Evolutionary conservation across 1,284 basidiomycete species (phyloP).

Genomic region (Ustilago nuda): DNA sequence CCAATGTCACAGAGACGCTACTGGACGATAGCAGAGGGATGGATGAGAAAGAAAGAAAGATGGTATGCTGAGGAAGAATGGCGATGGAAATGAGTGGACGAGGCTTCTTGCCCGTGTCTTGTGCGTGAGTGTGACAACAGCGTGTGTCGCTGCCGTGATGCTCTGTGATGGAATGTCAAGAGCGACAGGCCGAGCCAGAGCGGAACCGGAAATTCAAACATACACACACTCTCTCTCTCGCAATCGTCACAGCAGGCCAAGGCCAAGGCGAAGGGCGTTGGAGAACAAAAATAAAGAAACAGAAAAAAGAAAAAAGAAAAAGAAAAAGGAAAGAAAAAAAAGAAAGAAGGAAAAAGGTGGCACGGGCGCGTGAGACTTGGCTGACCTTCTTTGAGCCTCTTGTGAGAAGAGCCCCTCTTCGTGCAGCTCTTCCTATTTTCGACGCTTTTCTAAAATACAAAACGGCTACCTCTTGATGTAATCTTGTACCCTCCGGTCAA

Average conservation of each 20-base stretch:
- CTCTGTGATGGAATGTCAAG: slow-evolving; percentile 8
- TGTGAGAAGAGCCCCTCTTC: not conserved
- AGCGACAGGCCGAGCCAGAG: not conserved
- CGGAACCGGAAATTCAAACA: slow-evolving; percentile 9
- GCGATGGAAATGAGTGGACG: not conserved
- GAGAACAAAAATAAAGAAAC: not conserved
- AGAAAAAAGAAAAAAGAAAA: not conserved
- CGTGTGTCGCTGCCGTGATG: not conserved
- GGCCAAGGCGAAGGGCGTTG: not conserved
- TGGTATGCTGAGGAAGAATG: not conserved
- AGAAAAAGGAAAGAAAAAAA: no score
- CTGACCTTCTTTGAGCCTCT: not conserved
- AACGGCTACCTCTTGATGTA: not conserved
- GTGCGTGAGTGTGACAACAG: slow-evolving; percentile 3
- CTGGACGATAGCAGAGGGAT: not conserved
- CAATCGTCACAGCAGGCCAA: slow-evolving; percentile 1
- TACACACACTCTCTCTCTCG: not conserved
- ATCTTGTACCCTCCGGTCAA: not conserved
- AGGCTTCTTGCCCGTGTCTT: not conserved
- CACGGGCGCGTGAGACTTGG: slow-evolving; percentile 29
- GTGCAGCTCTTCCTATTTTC: not conserved
- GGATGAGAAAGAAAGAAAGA: not conserved
- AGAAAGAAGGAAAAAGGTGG: slow-evolving; percentile 5
- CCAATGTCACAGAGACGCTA: slow-evolving; percentile 1
- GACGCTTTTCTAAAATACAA: slow-evolving; percentile 3